Evolutionary conservation across 306 rosid genomes (phyloP).

Genomic region (Corylus americana): DNA sequence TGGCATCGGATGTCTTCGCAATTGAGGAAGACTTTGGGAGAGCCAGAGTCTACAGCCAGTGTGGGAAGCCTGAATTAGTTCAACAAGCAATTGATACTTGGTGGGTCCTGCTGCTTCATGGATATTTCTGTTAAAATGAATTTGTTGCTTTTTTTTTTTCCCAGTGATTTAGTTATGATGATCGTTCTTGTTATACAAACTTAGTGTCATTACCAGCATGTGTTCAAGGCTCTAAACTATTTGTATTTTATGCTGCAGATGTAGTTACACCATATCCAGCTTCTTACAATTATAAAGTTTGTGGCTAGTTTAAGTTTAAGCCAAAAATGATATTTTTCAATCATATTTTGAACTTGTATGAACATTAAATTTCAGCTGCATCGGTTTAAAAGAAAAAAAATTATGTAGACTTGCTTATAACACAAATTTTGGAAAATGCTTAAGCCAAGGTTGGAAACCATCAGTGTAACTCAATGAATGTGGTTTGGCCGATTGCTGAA

Average conservation of each 20-base stretch:
- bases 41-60: constrained; percentile 78
- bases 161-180: neutral
- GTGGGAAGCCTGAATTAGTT: constrained; percentile 53
- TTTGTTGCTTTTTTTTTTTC: neutral
- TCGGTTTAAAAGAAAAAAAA: neutral
- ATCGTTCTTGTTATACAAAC: neutral
- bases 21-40: constrained; percentile 95
- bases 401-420: too few species aligned
- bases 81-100: constrained; percentile 90
- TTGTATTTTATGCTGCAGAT: neutral
- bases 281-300: neutral
- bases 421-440: neutral
- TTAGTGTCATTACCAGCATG: neutral
- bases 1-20: constrained; percentile 68
- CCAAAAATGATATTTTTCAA: neutral
- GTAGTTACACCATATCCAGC: neutral
- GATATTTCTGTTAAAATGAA: neutral
- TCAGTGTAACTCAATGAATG: neutral
- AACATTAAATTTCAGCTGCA: neutral
- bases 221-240: neutral
- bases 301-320: neutral
- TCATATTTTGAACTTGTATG: neutral
- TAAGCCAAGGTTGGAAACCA: neutral
- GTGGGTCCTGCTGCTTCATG: constrained; percentile 37
- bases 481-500: neutral